A percentile compares a stretch with the other conserved stretches of the same genome.
phyloP scores from a whole-genome alignment of 2,329 filamentous ascomycete species.

The Clonostachys chloroleuca region DNA sequence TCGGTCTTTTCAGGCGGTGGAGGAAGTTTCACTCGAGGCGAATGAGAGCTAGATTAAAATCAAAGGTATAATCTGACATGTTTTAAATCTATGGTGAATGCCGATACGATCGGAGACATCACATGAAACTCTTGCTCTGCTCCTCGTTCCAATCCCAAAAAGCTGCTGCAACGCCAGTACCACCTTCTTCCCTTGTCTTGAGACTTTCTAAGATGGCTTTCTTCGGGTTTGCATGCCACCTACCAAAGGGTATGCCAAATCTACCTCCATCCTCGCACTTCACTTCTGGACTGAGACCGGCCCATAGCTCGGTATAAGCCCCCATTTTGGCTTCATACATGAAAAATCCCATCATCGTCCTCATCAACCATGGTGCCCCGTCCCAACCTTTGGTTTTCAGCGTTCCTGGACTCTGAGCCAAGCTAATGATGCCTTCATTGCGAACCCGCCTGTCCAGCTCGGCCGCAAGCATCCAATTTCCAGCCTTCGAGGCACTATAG shows the following conservation, averaged over 20 bases:
- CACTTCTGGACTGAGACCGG: background rate
- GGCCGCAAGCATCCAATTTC: conserved; percentile 21
- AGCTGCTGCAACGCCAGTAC: background rate
- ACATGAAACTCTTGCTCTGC: too few relatives aligned
- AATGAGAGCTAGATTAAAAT: too few relatives aligned
- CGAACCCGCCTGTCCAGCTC: conserved; percentile 20
- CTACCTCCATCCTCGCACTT: background rate
- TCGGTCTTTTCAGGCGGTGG: too few relatives aligned
- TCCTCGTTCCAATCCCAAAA: too few relatives aligned
- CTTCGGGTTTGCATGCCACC: background rate
- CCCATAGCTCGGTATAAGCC: background rate
- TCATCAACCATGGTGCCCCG: background rate
- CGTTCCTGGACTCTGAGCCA: conserved; percentile 26
- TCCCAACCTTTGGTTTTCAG: background rate
- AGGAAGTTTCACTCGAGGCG: too few relatives aligned
- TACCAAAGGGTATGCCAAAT: background rate
- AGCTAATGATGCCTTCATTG: conserved; percentile 16
- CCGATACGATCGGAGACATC: too few relatives aligned
- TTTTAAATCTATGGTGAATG: too few relatives aligned
- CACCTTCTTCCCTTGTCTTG: background rate
- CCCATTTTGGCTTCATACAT: background rate
- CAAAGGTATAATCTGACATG: too few relatives aligned
- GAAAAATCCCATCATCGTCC: background rate
- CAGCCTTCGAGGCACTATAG: conserved; percentile 20
- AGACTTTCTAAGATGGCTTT: background rate